Evolutionary conservation across 345 rosid species (phyloP), one percentile per base, ranked within the genome.

Genomic region (Clausena lansium): DNA sequence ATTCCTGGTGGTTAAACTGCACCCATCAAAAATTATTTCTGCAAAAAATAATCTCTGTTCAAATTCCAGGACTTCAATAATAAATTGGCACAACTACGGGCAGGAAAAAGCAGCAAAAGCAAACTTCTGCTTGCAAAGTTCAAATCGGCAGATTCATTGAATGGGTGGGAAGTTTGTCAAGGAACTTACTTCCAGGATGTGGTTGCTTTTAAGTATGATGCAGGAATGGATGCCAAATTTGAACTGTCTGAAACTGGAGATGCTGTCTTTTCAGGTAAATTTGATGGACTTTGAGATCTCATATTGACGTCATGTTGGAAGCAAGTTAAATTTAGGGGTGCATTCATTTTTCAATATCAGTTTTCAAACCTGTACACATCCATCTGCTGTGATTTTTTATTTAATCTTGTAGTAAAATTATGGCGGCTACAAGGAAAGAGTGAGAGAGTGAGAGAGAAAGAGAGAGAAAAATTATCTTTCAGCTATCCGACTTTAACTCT

Each of bases 91-190:
- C 99, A 93, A 83, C 76, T 90, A 39, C 86, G 95, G 38, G 97
- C 97, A 0, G 98, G 98, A 69, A 91, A 86, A 85, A 96, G 98
- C 91, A 91, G 97, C 83, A 96, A 96, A 77, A 93, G 98, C 90
- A 96, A 96, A 90, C 99, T 96, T 85, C 72, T 89, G 68, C 87
- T 93, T 15, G 87, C 98, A 6, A 96, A 96, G 83, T 92, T 96
- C 81, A 96, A 89, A 76, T 84, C 92, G 0, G 87, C 80, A 28
- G 91, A 89, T 52, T 81, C 98, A 30, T 85, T 96, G 73, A 38
- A 83, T 20, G 97, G 93, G 14, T 96, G 99, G 99, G 92, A 96
- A 83, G 87, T 92, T 70, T 94, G 87, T 72, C 89, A 86, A 83
- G 98, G 99, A 75, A 91, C 97, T 82, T 96, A 96, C 79, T 96